Evolutionary conservation across 2,329 filamentous ascomycete genomes (phyloP), one percentile per base, ranked within the genome.

Genomic region (Lecanicillium sp.): DNA sequence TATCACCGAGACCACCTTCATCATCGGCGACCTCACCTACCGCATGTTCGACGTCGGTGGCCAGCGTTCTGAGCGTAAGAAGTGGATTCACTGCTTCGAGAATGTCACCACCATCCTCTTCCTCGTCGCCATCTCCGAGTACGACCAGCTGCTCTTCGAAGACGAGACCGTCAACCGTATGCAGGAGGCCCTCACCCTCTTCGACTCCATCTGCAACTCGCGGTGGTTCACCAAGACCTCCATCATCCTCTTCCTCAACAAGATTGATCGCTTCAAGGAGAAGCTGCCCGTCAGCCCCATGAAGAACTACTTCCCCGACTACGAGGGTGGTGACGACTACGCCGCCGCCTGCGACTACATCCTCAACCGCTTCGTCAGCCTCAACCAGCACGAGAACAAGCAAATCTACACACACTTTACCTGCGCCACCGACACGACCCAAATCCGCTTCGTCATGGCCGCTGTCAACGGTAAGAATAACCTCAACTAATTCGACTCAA

Each of bases 371-470:
- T 98, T 98, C 70, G 93, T 97, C 61, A 93, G 87, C 66, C 76
- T 98, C 66, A 98, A 98, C 75, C 93, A 97, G 72, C 91, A 96
- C 67, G 93, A 97, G 75, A 95, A 90, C 48, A 98, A 98, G 78
- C 93, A 98, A 70, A 97, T 98, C 68, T 98, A 98, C 78, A 98
- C 93, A 51, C 93, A 97, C 71, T 98, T 98, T 73, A 98, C 93
- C 43, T 97, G 93, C 67, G 93, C 93, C 52, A 98, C 93, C 41
- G 93, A 98, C 66, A 98, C 93, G 26, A 96, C 93, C 62, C 93
- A 98, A 70, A 98, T 98, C 62, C 85, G 93, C 64, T 97, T 98
- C 77, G 93, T 98, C 71, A 98, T 98, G 93, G 90, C 91, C 53
- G 93, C 93, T 58, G 93, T 98, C 64, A 98, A 98, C 73, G 90